Evolutionary conservation across 768 basidiomycete genomes (phyloP), one percentile per base, ranked within the genome.

Genomic region (Lentinula boryana): DNA sequence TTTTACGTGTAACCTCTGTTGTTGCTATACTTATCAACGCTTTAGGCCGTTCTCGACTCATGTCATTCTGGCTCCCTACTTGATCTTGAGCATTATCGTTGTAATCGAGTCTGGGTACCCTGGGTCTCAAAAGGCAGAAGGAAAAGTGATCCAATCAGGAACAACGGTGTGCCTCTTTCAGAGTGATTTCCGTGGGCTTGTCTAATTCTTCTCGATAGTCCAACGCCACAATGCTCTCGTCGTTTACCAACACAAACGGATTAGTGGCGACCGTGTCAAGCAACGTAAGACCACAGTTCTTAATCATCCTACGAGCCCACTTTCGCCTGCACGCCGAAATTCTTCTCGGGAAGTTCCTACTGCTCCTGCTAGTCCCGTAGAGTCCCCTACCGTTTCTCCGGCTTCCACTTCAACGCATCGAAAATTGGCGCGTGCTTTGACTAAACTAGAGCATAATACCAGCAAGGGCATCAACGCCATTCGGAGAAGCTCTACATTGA

Each of bases 51-150:
- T 9, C 75, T 77, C 56, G 75, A 76, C 63, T 72, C 75, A 0
- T 76, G 78, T 62, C 76, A 78, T 56, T 78, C 76, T 1, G 78
- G 72, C 0, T 74, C 77, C 1, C 61, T 80, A 15, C 68, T 80
- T 8, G 80, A 80, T 60, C 68, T 81, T 3, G 69, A 75, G 12
- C 79, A 81, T 62, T 71, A 71, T 50, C 70, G 73, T 0, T 81
- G 79, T 58, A 80, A 81, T 60, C 69, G 75, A 16, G 75, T 79
- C 2, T 80, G 75, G 49, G 76, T 79, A 1, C 80, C 80, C 0
- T 81, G 78, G 78, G 61, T 75, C 2, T 78, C 75, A 40, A 80
- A 79, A 63, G 78, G 77, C 13, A 69, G 64, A 33, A 65, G 80
- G 5, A 66, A 69, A 38, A 75, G 76, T 35, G 68, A 73, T 44